Percentiles rank a stretch among this genome's conserved stretches.
phyloP scores from a whole-genome alignment of 441 rosid genomes.

The Bruguiera hainesii region DNA sequence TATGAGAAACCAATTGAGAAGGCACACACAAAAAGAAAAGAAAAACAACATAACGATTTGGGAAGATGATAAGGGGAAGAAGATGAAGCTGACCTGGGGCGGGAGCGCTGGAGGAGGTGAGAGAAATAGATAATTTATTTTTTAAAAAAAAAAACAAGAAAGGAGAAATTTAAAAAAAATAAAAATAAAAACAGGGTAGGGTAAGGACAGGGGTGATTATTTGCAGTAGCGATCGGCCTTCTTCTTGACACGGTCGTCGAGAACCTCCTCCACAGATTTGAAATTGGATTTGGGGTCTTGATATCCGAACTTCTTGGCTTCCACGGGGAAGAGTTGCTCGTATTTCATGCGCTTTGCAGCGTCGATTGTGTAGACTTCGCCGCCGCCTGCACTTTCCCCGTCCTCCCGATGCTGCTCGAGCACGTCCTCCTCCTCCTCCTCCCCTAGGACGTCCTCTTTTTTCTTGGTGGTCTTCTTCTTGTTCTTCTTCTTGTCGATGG shows the following conservation, averaged over 20 bases:
- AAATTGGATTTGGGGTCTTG: slow-evolving; percentile 42
- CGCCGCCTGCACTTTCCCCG: slow-evolving; percentile 12
- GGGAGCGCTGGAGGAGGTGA: too few species aligned
- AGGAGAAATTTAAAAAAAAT: too few species aligned
- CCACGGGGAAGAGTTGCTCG: slow-evolving; percentile 82
- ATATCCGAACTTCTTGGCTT: slow-evolving; percentile 73
- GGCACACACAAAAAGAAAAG: too few species aligned
- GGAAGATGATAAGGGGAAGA: too few species aligned
- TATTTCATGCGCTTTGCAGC: slow-evolving; percentile 78
- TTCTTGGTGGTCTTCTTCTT: slow-evolving; percentile 31
- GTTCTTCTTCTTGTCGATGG: slow-evolving; percentile 49
- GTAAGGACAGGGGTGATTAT: slow-evolving; percentile 18
- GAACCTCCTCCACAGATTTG: slow-evolving; percentile 60
- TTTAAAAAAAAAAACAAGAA: too few species aligned
- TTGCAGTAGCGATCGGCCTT: slow-evolving; percentile 94
- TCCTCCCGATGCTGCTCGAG: not conserved
- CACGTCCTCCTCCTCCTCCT: not conserved
- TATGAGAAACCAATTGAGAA: too few species aligned
- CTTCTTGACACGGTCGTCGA: slow-evolving; percentile 91
- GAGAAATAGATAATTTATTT: too few species aligned
- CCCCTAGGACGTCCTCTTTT: slow-evolving; percentile 11
- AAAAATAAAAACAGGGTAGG: too few species aligned
- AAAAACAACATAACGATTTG: too few species aligned
- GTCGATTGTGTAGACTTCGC: slow-evolving; percentile 62
- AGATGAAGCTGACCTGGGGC: too few species aligned